Conservation (phyloP, 257 asterid species). For the Nicotiana benthamiana region DNA sequence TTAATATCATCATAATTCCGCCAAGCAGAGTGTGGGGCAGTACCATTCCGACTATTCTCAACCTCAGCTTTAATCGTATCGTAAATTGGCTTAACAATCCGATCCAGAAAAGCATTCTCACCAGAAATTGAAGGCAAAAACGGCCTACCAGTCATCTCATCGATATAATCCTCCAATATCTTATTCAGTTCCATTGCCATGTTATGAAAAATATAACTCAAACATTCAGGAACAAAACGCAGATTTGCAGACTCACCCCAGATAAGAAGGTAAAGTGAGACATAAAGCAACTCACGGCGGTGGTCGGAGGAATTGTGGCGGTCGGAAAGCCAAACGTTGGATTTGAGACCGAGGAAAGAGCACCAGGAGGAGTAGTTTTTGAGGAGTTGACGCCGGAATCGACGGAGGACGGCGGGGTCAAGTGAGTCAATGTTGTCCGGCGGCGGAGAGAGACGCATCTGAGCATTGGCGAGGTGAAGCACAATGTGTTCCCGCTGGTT, state of each 20-base stretch:
- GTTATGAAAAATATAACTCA: constrained; percentile 73
- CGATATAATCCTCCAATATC: constrained; percentile 86
- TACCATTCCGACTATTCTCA: constrained; percentile 76
- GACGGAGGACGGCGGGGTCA: constrained; percentile 75
- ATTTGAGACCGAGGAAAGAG: constrained; percentile 63
- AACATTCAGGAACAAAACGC: constrained; percentile 82
- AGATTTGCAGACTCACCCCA: constrained; percentile 99
- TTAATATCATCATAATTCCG: constrained; percentile 92
- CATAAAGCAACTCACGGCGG: constrained; percentile 87
- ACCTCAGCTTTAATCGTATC: constrained; percentile 74
- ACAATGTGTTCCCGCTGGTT: constrained; percentile 92
- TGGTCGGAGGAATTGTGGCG: constrained; percentile 47
- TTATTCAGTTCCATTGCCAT: constrained; percentile 93
- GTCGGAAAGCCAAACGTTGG: constrained; percentile 74
- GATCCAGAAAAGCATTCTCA: constrained; percentile 60
- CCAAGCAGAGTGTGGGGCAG: constrained; percentile 98
- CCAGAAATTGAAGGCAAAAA: constrained; percentile 83
- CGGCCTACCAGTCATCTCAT: constrained; percentile 90
- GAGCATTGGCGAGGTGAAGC: constrained; percentile 81
- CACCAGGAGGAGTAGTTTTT: constrained; percentile 82
- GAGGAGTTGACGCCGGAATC: constrained; percentile 62
- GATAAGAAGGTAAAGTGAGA: constrained; percentile 63
- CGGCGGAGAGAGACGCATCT: constrained; percentile 94
- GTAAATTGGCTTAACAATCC: constrained; percentile 78
- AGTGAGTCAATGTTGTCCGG: constrained; percentile 86